Conservation (phyloP, 2,329 filamentous ascomycete species). For the Aspergillus sp. region DNA sequence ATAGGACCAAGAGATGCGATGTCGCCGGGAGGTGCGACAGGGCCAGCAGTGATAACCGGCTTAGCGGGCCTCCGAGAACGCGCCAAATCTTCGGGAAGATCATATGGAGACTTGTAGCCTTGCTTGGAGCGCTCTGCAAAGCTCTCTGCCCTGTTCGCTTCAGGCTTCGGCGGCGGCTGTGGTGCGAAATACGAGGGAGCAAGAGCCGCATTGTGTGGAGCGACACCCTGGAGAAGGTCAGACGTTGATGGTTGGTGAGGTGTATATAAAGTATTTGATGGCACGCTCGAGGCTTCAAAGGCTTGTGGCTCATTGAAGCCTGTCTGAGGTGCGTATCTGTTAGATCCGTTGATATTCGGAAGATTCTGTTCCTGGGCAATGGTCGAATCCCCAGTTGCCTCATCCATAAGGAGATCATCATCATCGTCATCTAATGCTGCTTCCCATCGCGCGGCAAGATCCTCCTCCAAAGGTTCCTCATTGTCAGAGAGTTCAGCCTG, state of each 20-base stretch:
- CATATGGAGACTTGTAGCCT: constrained; percentile 90
- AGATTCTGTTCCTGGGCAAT: constrained; percentile 14
- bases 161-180: constrained; percentile 20
- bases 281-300: constrained; percentile 16
- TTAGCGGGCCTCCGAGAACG: constrained; percentile 56
- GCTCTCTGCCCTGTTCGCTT: constrained; percentile 59
- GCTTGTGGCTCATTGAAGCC: constrained; percentile 16
- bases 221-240: constrained; percentile 37
- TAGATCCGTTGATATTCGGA: constrained; percentile 18
- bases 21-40: neutral
- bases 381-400: constrained; percentile 23
- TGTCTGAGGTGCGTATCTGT: constrained; percentile 5
- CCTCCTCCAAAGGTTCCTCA: constrained; percentile 53
- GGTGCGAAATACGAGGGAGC: constrained; percentile 20
- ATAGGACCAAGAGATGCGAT: too few species aligned
- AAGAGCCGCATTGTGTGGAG: constrained; percentile 13
- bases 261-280: constrained; percentile 40
- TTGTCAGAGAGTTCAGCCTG: constrained; percentile 58
- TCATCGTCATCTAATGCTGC: constrained; percentile 57
- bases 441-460: constrained; percentile 63
- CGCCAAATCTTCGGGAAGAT: constrained; percentile 80
- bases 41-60: constrained; percentile 41
- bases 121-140: constrained; percentile 87
- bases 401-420: constrained; percentile 77
- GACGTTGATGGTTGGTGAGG: constrained; percentile 46